These are phyloP conservation scores for Penicillium sp. DNA, from an alignment of 2,329 filamentous ascomycete genomes.

Conservation along the genomic window DNA sequence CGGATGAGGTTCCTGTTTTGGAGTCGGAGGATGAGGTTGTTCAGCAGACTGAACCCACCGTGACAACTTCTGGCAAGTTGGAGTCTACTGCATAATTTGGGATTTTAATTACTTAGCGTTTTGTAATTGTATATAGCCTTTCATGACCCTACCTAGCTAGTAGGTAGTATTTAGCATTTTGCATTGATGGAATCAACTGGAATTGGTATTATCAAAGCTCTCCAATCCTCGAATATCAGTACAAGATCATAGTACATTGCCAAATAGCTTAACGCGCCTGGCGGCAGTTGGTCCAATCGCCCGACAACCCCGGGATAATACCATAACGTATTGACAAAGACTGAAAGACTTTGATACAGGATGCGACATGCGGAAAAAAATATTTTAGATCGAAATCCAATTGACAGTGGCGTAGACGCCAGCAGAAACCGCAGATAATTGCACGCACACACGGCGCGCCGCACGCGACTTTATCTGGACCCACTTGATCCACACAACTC, in stretches of 20 bases:
- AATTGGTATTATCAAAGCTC: neutral
- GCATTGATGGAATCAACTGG: neutral
- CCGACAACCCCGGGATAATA: too few species aligned
- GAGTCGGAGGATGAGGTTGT: conserved; percentile 21
- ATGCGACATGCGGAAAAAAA: neutral
- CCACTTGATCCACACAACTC: conserved; percentile 3
- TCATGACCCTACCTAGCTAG: neutral
- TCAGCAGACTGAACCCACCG: neutral
- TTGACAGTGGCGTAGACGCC: neutral
- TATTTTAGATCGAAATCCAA: neutral
- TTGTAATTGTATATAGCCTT: neutral
- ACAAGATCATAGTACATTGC: too few species aligned
- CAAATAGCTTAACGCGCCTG: too few species aligned
- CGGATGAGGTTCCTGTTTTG: conserved; percentile 60
- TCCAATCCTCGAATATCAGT: too few species aligned
- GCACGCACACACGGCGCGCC: neutral
- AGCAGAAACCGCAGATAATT: neutral
- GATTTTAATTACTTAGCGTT: neutral
- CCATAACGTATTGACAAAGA: neutral
- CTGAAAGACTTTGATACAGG: neutral
- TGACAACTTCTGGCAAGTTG: conserved; percentile 6
- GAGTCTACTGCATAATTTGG: conserved; percentile 1
- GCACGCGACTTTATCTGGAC: neutral
- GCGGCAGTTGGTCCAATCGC: too few species aligned
- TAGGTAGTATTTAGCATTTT: neutral